A percentile compares a stretch with the other conserved stretches of the same genome.
Conservation (phyloP, 495 filamentous ascomycete species). For the Schizothecium vesticola region DNA sequence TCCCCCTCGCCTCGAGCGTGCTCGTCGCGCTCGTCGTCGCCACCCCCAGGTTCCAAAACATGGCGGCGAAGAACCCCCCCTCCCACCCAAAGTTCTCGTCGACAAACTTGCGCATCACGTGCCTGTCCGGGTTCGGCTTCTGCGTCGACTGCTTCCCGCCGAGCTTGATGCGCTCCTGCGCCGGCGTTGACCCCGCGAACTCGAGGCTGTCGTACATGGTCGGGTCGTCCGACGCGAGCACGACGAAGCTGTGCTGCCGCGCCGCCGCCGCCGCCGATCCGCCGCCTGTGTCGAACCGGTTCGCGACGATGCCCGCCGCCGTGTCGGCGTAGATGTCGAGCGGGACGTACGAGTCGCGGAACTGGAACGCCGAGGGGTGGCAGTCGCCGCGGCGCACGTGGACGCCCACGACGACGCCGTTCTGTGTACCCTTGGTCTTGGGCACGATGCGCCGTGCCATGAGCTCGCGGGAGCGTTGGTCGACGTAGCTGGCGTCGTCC, state of each 20-base stretch:
- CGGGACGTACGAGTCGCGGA: constrained; percentile 63
- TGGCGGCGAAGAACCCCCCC: constrained; percentile 63
- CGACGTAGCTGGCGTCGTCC: constrained; percentile 54
- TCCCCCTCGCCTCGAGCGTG: constrained; percentile 12
- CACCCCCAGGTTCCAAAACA: constrained; percentile 63
- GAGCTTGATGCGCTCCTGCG: constrained; percentile 61
- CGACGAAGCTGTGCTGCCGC: constrained; percentile 39
- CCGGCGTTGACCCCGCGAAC: constrained; percentile 43
- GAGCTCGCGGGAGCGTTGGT: constrained; percentile 43
- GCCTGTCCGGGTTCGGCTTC: constrained; percentile 24
- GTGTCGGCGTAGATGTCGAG: constrained; percentile 52
- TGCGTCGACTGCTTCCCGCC: constrained; percentile 51
- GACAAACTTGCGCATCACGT: constrained; percentile 51
- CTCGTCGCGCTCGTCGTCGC: constrained; percentile 24
- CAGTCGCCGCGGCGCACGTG: constrained; percentile 71
- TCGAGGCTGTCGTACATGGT: constrained; percentile 56
- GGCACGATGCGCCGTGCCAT: constrained; percentile 37
- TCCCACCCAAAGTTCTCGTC: constrained; percentile 69
- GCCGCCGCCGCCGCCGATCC: constrained; percentile 25
- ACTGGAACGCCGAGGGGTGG: constrained; percentile 61
- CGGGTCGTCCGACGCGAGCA: constrained; percentile 69
- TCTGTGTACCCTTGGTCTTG: constrained; percentile 29
- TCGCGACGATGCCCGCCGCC: constrained; percentile 40
- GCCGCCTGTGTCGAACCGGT: constrained; percentile 30
- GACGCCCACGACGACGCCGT: constrained; percentile 53